Base-by-base conservation (phyloP, 495 filamentous ascomycete genomes). In the Penicillium goetzii region DNA sequence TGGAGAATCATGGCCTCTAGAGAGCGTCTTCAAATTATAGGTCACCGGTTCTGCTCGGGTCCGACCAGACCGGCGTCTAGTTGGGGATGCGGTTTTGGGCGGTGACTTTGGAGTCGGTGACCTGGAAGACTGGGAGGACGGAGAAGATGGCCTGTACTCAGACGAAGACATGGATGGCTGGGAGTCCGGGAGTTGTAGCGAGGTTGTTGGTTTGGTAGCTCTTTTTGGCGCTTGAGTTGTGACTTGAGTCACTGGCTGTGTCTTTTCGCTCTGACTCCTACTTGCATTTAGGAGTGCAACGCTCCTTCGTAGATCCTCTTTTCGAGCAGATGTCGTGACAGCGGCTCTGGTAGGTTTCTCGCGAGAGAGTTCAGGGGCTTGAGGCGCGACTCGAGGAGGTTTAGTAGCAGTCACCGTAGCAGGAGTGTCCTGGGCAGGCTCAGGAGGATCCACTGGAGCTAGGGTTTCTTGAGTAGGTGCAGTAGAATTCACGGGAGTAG, bases 11-110 rank as follows among this genome's bases (percentile, higher is more conserved):
- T 41, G 28, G 4, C 6, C 15, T 26, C 28, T 41, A 4, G 52
- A 50, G 14, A 68, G 45, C 5, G 36, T 43, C 17, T 63, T 56
- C 10, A 68, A 23, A 43, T 68, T 63, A 33, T 68, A 68, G 2
- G 60, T 68, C n/a, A 9, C 23, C 1, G 66, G 66, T 33, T 51
- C 51, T 0, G 53, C 61, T 43, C 59, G 59, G 19, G 62, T 4
- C 28, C 66, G 59, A 23, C 23, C 23, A 32, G 66, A 68, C 3
- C 66, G 62, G 1, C 66, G 63, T n/a, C 23, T 34, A 40, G 8
- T 21, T 23, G 25, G 15, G 8, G 4, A 15, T n/a, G 26, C 15
- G 12, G 36, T 2, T 5, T 33, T 12, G 8, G 33, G 17, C 5
- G 30, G 32, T 10, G 51, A 15, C 25, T 10, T 25, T 5, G 32